Percentiles rank a stretch among this genome's conserved stretches.
These are phyloP conservation scores for Cucurbitaria berberidis DNA, from an alignment of 2,329 filamentous ascomycete genomes.

Conservation along the genomic window DNA sequence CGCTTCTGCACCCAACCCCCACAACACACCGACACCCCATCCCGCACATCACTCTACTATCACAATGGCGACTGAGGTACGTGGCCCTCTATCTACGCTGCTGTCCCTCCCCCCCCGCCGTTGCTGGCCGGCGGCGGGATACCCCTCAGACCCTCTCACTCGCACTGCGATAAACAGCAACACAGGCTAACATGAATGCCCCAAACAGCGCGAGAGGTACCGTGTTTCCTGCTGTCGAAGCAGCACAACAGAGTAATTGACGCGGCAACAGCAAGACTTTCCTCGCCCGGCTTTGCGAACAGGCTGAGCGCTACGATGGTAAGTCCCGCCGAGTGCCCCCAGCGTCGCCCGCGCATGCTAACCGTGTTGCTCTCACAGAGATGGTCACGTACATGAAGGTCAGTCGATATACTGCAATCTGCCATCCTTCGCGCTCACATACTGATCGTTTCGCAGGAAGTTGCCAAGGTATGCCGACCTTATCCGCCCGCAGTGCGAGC, in stretches of 20 bases:
- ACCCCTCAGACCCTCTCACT: constrained; percentile 49
- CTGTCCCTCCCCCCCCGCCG: constrained; percentile 48
- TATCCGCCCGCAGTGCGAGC: constrained; percentile 28
- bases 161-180: constrained; percentile 39
- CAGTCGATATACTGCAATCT: constrained; percentile 41
- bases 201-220: constrained; percentile 58
- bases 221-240: constrained; percentile 21
- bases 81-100: constrained; percentile 48
- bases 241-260: constrained; percentile 32
- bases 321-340: constrained; percentile 46
- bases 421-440: constrained; percentile 16
- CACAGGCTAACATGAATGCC: constrained; percentile 45
- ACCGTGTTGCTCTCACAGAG: constrained; percentile 60
- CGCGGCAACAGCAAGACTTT: constrained; percentile 76
- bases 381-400: constrained; percentile 99
- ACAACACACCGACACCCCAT: constrained; percentile 19
- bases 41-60: constrained; percentile 21
- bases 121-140: constrained; percentile 43
- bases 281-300: constrained; percentile 99
- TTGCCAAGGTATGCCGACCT: constrained; percentile 75
- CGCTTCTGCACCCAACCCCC: constrained; percentile 28
- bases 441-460: constrained; percentile 69
- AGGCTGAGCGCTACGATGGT: constrained; percentile 99
- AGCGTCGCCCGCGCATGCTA: constrained; percentile 34
- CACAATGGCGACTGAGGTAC: constrained; percentile 69